Base-by-base conservation (phyloP, 2,329 filamentous ascomycete genomes). In the Hypoxylon sp. region DNA sequence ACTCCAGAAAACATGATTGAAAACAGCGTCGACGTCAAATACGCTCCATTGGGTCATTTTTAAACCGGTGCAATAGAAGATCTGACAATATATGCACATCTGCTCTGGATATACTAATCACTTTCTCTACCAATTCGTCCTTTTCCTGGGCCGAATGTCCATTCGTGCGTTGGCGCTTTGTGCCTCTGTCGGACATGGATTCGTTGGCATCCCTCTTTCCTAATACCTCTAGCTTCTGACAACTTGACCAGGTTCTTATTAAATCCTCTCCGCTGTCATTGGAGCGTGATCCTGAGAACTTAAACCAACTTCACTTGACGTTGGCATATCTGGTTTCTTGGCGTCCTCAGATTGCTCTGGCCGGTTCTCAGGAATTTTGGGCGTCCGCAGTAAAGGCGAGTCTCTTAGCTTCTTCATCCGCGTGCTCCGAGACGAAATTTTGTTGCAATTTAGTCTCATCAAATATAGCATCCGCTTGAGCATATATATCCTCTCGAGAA, bases 1-100 rank as follows among this genome's bases (percentile, higher is more conserved):
- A 2, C 66, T 59, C 59, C 67, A 64, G 11, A 52, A 67, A 9
- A 59, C 67, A 14, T 70, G 59, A n/a, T 61, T 44, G 11, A 67
- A 46, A 17, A 70, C 59, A 19, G 51, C 19, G 5, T 64, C 46
- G 5, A 67, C 67, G 11, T 64, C 55, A 17, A 17, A 67, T 63
- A 5, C 63, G 59, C 9, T 70, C 63, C 14, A 64, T 61, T 26
- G 55, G 59, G 10, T 58, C 55, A 17, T 63, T 39, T 33, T 63
- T 61, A 11, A 70, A 70, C 59, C 64, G 67, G 26, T 47, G 44
- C 19, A 55, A 22, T 22, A 69, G 8, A 29, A 69, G 62, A 48
- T 66, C 66, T 2, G 59, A 64, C 11, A 67, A 52, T 2, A 61
- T 39, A 26, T 64, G 11, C 5, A 67, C 67, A n/a, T 69, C 63